Base-by-base conservation (phyloP, 495 filamentous ascomycete genomes). In the Penicillium egyptiacum region DNA sequence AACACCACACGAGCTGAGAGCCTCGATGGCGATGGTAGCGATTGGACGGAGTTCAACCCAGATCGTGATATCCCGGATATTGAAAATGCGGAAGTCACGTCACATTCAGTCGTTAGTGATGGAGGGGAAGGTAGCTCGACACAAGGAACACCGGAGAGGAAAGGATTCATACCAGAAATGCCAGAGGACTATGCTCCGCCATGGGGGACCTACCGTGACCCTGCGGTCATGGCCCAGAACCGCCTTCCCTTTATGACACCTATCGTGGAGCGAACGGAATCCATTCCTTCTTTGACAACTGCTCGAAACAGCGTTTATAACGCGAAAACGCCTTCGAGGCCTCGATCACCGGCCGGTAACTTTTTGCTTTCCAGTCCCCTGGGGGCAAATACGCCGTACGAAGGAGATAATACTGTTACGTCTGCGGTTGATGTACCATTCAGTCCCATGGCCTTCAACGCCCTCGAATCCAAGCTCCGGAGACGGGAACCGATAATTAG, bases 241-340 rank as follows among this genome's bases (percentile, higher is more conserved):
- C 86, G 91, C 48, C 78, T 97, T 8, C 94, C 92, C 35, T 97
- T 96, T 70, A 98, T 98, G 94, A 98, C 94, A 1, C 94, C 94
- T 12, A 98, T 98, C 57, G 90, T 93, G 7, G 94, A 98, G 69
- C 88, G 88, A 62, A 98, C 94, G 0, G 94, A 98, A 71, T 88
- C 91, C 0, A 68, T 96, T 20, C 86, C 84, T 23, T 75, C 87
- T 25, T 77, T 82, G 45, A 87, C 87, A 2, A 76, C 60, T 60
- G 75, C 64, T 70, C 78, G 65, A 71, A 84, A 47, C 77, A 83
- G 61, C 74, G 79, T 71, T 46, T 84, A 85, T 68, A 80, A 76
- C 63, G 76, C 82, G 23, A 95, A 92, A 65, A 94, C 90, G 2
- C 92, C 91, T 7, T 90, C 81, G 35, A 84, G 84, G 61, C 72